Percentiles rank a stretch among this genome's conserved stretches.
Evolutionary conservation across 352 stramenopile species (phyloP).

Genomic region (Pythium phragmitis): DNA sequence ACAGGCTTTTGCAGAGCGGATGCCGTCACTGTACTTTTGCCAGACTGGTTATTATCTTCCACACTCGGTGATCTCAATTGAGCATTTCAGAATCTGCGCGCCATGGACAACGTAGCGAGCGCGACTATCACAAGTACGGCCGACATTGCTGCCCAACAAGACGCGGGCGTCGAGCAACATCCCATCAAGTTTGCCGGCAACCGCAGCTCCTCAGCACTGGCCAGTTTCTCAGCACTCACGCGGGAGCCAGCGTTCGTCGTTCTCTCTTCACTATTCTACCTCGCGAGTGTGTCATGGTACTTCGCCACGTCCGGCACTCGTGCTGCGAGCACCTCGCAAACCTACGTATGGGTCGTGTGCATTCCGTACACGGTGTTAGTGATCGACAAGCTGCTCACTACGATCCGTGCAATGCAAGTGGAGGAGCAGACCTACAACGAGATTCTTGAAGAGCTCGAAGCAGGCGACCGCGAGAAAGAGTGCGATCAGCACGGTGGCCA

Average conservation of each 20-base stretch:
- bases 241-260: conserved; percentile 1
- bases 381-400: conserved; percentile 16
- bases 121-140: neutral
- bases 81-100: neutral
- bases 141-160: no score
- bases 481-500: neutral
- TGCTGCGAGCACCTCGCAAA: neutral
- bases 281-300: conserved; percentile 22
- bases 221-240: neutral
- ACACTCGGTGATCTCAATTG: neutral
- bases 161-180: neutral
- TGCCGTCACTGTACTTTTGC: neutral
- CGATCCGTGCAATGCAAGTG: conserved; percentile 15
- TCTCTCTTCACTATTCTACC: neutral
- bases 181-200: neutral
- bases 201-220: neutral
- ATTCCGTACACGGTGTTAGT: conserved; percentile 18
- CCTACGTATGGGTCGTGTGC: conserved; percentile 16
- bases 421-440: neutral
- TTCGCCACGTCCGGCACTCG: conserved; percentile 4
- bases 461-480: conserved; percentile 3
- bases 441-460: neutral
- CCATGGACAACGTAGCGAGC: neutral
- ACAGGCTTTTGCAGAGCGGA: neutral
- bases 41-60: neutral